Evolutionary conservation across 768 basidiomycete species (phyloP).

Genomic region (Auricularia heimuer): DNA sequence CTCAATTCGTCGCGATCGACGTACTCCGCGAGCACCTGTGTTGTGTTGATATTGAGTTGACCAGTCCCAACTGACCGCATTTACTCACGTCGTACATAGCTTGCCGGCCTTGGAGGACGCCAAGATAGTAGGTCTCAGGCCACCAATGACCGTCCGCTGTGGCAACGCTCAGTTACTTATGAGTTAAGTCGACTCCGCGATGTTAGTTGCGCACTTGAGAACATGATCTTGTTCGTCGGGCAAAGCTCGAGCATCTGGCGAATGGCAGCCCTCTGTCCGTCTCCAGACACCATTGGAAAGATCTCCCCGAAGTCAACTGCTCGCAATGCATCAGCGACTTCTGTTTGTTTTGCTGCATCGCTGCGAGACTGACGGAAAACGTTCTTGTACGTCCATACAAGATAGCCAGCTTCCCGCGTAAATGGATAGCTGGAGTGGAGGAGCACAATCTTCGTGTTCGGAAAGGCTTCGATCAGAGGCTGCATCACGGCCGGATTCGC

Average conservation of each 20-base stretch:
- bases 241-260: conserved; percentile 58
- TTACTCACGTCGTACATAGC: conserved; percentile 45
- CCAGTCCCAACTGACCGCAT: neutral
- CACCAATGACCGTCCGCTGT: conserved; percentile 61
- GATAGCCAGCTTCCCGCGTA: conserved; percentile 68
- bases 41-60: neutral
- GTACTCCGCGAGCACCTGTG: conserved; percentile 46
- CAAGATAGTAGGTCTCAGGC: conserved; percentile 71
- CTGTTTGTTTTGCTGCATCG: neutral
- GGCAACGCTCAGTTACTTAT: no score
- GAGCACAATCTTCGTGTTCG: conserved; percentile 51
- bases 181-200: neutral
- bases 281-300: conserved; percentile 54
- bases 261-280: conserved; percentile 51
- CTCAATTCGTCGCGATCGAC: conserved; percentile 41
- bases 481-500: conserved; percentile 62
- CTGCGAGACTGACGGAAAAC: conserved; percentile 35
- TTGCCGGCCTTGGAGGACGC: conserved; percentile 50
- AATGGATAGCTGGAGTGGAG: conserved; percentile 74
- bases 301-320: conserved; percentile 66
- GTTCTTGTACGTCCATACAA: conserved; percentile 60
- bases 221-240: conserved; percentile 72
- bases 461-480: conserved; percentile 53
- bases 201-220: conserved; percentile 49
- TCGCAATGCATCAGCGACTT: neutral